Conservation (phyloP, 1,284 basidiomycete species). For the Boletus smithii region DNA sequence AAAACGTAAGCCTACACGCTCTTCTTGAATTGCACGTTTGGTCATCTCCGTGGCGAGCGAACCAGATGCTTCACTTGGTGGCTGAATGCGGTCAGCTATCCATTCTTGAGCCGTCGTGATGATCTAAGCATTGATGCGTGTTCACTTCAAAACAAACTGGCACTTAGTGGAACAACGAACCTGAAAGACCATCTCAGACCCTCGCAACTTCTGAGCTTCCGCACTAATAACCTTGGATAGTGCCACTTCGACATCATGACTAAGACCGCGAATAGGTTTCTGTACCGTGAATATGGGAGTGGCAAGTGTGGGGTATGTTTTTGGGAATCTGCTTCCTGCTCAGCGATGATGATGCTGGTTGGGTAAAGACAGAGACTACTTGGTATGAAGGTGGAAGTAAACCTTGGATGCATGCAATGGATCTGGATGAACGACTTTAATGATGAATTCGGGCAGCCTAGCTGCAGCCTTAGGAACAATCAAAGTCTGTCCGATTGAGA, state of each 20-base stretch:
- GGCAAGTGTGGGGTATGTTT: constrained; percentile 69
- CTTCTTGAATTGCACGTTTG: constrained; percentile 62
- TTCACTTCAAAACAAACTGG: constrained; percentile 3
- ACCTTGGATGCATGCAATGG: constrained; percentile 51
- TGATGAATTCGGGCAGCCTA: constrained; percentile 68
- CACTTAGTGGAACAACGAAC: constrained; percentile 36
- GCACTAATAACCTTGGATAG: constrained; percentile 55
- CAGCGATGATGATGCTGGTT: constrained; percentile 1
- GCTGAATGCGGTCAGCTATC: constrained; percentile 56
- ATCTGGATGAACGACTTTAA: constrained; percentile 64
- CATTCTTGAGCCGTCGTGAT: constrained; percentile 67
- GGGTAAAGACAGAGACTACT: constrained; percentile 42
- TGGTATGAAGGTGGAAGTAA: constrained; percentile 62
- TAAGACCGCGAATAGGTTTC: constrained; percentile 58
- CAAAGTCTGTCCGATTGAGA: constrained; percentile 12
- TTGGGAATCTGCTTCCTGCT: constrained; percentile 55
- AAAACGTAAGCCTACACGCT: constrained; percentile 42
- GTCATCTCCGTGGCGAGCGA: constrained; percentile 76
- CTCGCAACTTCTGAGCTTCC: constrained; percentile 58
- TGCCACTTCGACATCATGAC: constrained; percentile 48
- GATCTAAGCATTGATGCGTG: constrained; percentile 42
- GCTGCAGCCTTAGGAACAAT: constrained; percentile 51
- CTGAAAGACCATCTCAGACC: constrained; percentile 72
- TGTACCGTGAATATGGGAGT: constrained; percentile 65
- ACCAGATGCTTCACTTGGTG: constrained; percentile 54